These are phyloP conservation scores for Globisporangium viniferum DNA, from an alignment of 352 stramenopile genomes.

Conservation along the genomic window DNA sequence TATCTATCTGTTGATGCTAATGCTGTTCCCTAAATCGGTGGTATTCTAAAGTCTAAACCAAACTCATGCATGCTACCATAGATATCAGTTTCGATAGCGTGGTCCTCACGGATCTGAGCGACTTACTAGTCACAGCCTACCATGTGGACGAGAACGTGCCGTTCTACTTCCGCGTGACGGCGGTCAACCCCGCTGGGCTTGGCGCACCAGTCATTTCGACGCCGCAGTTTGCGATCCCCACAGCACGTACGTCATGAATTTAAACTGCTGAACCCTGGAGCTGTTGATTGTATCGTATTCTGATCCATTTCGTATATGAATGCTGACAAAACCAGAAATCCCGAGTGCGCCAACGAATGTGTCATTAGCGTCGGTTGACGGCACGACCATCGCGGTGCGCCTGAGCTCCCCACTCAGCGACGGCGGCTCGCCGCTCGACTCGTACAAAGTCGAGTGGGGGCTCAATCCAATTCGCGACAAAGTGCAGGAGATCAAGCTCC, in stretches of 20 bases:
- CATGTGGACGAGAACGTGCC: slow-evolving; percentile 92
- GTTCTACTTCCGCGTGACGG: slow-evolving; percentile 94
- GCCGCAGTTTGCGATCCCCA: slow-evolving; percentile 83
- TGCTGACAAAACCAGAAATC: slow-evolving; percentile 35
- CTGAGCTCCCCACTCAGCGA: slow-evolving; percentile 80
- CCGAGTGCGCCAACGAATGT: slow-evolving; percentile 67
- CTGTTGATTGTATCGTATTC: neutral
- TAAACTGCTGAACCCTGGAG: neutral
- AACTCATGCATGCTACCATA: slow-evolving; percentile 7
- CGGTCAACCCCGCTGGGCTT: slow-evolving; percentile 86
- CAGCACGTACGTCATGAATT: slow-evolving; percentile 45
- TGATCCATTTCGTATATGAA: neutral
- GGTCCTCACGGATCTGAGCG: slow-evolving; percentile 86
- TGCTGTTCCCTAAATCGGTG: neutral
- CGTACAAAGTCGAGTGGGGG: slow-evolving; percentile 91
- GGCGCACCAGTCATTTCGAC: slow-evolving; percentile 68
- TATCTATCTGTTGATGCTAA: neutral
- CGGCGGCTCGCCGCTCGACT: slow-evolving; percentile 82
- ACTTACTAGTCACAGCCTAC: slow-evolving; percentile 76
- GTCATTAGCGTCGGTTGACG: slow-evolving; percentile 80
- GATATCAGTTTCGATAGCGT: slow-evolving; percentile 83
- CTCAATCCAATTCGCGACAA: slow-evolving; percentile 78
- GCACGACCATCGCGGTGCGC: slow-evolving; percentile 78
- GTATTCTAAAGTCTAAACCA: neutral
- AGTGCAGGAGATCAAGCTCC: slow-evolving; percentile 64